Evolutionary conservation across 306 rosid species (phyloP).

Genomic region (Prunus campanulata): DNA sequence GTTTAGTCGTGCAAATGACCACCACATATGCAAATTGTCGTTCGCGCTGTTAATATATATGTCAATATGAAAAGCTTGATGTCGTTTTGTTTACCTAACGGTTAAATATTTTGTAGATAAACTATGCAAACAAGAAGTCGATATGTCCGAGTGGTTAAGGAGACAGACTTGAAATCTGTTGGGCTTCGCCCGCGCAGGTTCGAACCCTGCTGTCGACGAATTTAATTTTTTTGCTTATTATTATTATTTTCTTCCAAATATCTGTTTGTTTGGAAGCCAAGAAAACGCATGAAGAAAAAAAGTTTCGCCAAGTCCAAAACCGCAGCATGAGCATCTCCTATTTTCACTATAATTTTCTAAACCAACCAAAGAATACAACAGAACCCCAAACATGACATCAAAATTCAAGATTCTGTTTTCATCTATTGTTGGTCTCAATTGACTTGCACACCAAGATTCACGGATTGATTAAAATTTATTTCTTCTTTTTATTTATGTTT

Average conservation of each 20-base stretch:
- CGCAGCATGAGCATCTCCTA: neutral
- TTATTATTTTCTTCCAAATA: neutral
- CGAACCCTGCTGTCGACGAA: slow-evolving; percentile 58
- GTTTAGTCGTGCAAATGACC: neutral
- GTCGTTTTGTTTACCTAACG: too few relatives aligned
- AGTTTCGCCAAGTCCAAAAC: neutral
- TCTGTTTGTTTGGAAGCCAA: slow-evolving; percentile 23
- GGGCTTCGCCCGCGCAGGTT: slow-evolving; percentile 67
- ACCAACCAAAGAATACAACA: neutral
- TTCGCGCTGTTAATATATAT: neutral
- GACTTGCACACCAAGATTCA: too few relatives aligned
- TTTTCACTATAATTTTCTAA: neutral
- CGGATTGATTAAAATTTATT: too few relatives aligned
- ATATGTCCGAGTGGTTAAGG: slow-evolving; percentile 66
- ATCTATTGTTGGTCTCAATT: too few relatives aligned
- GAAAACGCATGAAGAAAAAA: slow-evolving; percentile 10
- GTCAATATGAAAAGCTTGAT: too few relatives aligned
- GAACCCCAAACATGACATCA: too few relatives aligned
- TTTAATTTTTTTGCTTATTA: neutral
- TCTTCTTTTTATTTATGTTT: too few relatives aligned
- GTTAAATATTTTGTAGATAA: too few relatives aligned
- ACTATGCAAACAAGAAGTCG: neutral
- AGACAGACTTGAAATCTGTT: slow-evolving; percentile 65
- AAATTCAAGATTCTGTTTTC: too few relatives aligned
- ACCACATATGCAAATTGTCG: neutral